phyloP scores from a whole-genome alignment of 352 stramenopile species.

The Globisporangium rhizosaccharum region DNA sequence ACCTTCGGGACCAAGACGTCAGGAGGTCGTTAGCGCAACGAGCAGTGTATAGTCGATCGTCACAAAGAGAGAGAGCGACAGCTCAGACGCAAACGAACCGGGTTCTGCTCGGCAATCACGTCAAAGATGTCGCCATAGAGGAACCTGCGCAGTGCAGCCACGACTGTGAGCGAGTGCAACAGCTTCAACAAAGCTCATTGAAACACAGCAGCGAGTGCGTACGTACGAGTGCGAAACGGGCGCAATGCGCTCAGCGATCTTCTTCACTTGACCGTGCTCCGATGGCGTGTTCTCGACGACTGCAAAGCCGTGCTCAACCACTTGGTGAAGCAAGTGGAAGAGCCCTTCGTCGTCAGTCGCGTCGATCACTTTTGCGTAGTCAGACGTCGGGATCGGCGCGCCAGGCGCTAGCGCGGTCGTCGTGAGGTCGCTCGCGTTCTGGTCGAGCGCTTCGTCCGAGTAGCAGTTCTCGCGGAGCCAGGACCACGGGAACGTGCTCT shows the following conservation, averaged over 20 bases:
- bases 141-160: slow-evolving; percentile 29
- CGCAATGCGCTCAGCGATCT: slow-evolving; percentile 69
- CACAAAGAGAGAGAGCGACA: not conserved
- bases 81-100: slow-evolving; percentile 25
- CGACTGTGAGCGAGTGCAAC: not conserved
- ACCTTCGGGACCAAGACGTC: slow-evolving; percentile 34
- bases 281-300: slow-evolving; percentile 75
- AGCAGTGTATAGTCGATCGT: not conserved
- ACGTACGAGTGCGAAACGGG: slow-evolving; percentile 77
- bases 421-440: slow-evolving; percentile 37
- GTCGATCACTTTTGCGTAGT: slow-evolving; percentile 65
- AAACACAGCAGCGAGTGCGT: not conserved
- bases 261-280: slow-evolving; percentile 51
- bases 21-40: not conserved
- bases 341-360: slow-evolving; percentile 50
- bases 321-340: slow-evolving; percentile 57
- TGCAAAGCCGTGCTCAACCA: slow-evolving; percentile 63
- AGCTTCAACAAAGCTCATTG: not conserved
- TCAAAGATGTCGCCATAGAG: slow-evolving; percentile 86
- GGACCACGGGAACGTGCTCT: slow-evolving; percentile 59
- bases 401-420: slow-evolving; percentile 42
- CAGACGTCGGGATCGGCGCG: slow-evolving; percentile 41
- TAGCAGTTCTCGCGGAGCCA: slow-evolving; percentile 83
- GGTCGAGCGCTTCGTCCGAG: slow-evolving; percentile 42
- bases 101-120: slow-evolving; percentile 73